A percentile compares a stretch with the other conserved stretches of the same genome.
phyloP scores from a whole-genome alignment of 108 stramenopile genomes.

The Conticribra weissflogii region DNA sequence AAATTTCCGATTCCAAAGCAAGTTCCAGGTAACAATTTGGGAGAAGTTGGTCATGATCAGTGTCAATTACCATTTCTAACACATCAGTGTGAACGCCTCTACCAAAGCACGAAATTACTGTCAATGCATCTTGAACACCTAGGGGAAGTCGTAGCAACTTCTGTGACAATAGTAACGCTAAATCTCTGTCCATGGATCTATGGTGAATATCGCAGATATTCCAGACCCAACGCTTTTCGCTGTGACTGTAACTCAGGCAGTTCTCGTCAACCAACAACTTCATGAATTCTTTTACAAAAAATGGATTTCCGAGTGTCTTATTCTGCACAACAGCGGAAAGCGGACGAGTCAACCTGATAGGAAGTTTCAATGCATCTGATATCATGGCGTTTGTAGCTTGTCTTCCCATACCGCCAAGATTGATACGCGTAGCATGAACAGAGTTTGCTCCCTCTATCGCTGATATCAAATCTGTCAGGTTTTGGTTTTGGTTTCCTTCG shows the following conservation, averaged over 20 bases:
- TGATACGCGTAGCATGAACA: not conserved
- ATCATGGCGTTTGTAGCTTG: conserved; percentile 4
- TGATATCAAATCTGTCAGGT: not conserved
- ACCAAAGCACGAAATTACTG: conserved; percentile 23
- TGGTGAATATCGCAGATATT: conserved; percentile 6
- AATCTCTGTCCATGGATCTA: conserved; percentile 3
- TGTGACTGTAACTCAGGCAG: conserved; percentile 7
- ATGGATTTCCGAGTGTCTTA: conserved; percentile 27
- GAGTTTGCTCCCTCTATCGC: not conserved
- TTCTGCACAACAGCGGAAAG: conserved; percentile 13
- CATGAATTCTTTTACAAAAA: conserved; percentile 12
- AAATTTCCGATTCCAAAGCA: no score
- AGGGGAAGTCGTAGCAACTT: conserved; percentile 3
- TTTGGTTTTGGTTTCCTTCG: not conserved
- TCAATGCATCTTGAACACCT: not conserved
- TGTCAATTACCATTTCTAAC: not conserved
- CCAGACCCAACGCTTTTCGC: conserved; percentile 23
- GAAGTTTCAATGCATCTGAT: conserved; percentile 13
- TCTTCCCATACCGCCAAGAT: conserved; percentile 1
- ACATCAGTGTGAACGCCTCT: conserved; percentile 4
- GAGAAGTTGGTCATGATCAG: not conserved
- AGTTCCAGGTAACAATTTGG: not conserved
- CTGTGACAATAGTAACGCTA: conserved; percentile 9
- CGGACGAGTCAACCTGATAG: conserved; percentile 8
- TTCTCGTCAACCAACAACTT: conserved; percentile 15